Base-by-base conservation (phyloP, 495 filamentous ascomycete species). In the Penicillium daleae region DNA sequence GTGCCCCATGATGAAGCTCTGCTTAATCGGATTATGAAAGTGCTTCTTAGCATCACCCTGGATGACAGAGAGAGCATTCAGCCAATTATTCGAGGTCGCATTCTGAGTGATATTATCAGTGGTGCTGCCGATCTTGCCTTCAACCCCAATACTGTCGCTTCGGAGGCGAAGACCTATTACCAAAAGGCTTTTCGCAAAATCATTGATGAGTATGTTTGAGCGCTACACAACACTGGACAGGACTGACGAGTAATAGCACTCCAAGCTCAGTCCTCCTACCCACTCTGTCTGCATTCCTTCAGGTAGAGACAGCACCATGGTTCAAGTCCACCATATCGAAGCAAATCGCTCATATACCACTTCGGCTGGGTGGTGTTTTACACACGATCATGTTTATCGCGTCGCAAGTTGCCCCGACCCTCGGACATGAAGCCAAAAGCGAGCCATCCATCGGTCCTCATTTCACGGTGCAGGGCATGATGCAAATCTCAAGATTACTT, bases 391-490 rank as follows among this genome's bases (percentile, higher is more conserved):
- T 91, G 66, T 92, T 92, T 66, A 80, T 92, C 22, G 82, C 77
- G 70, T 89, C 75, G 67, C 86, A 67, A 79, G 86, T 68, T 77
- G 85, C 73, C 70, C 87, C 62, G 19, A 71, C 75, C 2, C 66
- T 80, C 9, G 77, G 77, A 15, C 68, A 74, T 35, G 75, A 78
- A 59, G 68, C 73, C 10, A 74, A 77, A 46, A 61, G 39, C 19
- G 70, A 76, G 39, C 63, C 64, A 24, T 75, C 76, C 2, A 73
- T 65, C 56, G 89, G 89, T 0, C 84, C 89, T 3, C 84, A 83
- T 61, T 86, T 94, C 31, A 89, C 90, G 2, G 83, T 89, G 27
- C 89, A 93, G 69, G 88, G 89, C 1, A 80, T 94, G 12, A 86
- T 85, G 68, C 82, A 90, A 62, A 87, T 86, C 6, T 85, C 86